phyloP scores from a whole-genome alignment of 1,139 yeast species.

The Petasospora rhodanensis region DNA sequence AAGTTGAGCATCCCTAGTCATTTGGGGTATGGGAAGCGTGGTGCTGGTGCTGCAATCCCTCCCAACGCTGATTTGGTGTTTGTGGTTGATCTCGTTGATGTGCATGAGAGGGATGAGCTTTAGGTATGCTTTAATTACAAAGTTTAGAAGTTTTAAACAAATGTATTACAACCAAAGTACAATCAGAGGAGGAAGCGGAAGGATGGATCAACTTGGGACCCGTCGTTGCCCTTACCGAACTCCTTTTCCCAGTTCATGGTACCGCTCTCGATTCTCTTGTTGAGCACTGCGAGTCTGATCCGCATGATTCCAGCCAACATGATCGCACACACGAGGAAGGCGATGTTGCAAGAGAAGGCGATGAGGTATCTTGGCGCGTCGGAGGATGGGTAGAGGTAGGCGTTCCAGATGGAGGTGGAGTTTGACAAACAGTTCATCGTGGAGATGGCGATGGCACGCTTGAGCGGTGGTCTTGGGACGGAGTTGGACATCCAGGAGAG shows the following conservation, averaged over 20 bases:
- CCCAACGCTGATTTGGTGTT: constrained; percentile 92
- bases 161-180: too few relatives aligned
- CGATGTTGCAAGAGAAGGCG: constrained; percentile 48
- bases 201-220: constrained; percentile 38
- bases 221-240: constrained; percentile 41
- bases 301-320: constrained; percentile 38
- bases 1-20: constrained; percentile 87
- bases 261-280: constrained; percentile 41
- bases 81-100: constrained; percentile 68
- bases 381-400: constrained; percentile 42
- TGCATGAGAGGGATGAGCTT: constrained; percentile 14
- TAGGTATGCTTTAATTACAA: too few relatives aligned
- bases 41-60: constrained; percentile 94
- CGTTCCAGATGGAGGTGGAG: constrained; percentile 51
- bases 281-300: constrained; percentile 36
- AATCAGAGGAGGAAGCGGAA: constrained; percentile 40
- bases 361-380: constrained; percentile 41
- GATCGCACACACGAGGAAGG: constrained; percentile 39
- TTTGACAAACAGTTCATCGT: constrained; percentile 49
- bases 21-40: constrained; percentile 91
- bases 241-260: constrained; percentile 50
- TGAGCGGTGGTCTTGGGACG: constrained; percentile 43
- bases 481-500: constrained; percentile 55
- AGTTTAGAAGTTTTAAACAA: too few relatives aligned
- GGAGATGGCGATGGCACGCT: constrained; percentile 50